These are phyloP conservation scores for Adansonia digitata DNA, from an alignment of 345 rosid species.

Conservation along the genomic window DNA sequence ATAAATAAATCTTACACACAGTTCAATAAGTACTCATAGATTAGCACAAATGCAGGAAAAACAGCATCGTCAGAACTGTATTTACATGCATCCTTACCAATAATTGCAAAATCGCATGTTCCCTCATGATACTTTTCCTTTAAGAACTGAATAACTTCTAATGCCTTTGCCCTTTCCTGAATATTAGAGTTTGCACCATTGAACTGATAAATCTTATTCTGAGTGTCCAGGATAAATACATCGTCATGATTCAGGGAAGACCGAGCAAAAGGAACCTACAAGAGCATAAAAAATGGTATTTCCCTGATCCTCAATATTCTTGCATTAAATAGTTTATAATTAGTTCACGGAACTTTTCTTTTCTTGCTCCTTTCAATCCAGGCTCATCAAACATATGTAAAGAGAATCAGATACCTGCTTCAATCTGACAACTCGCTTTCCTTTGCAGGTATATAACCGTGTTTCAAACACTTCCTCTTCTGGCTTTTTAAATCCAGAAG, in stretches of 20 bases:
- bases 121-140: constrained; percentile 74
- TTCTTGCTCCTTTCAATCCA: not conserved
- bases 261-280: constrained; percentile 91
- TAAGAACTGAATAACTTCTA: constrained; percentile 53
- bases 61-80: not conserved
- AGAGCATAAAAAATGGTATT: constrained; percentile 25
- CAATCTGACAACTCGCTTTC: constrained; percentile 84
- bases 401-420: constrained; percentile 62
- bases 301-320: constrained; percentile 14
- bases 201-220: constrained; percentile 89
- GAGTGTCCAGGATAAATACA: constrained; percentile 85
- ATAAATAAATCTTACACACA: not conserved
- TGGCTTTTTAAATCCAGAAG: constrained; percentile 77
- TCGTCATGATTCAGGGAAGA: constrained; percentile 96
- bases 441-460: constrained; percentile 78
- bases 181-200: constrained; percentile 96
- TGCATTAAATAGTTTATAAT: not conserved
- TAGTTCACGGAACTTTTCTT: not conserved
- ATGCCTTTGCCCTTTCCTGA: constrained; percentile 96
- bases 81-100: constrained; percentile 41
- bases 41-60: not conserved
- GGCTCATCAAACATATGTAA: not conserved
- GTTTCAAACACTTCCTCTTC: constrained; percentile 93
- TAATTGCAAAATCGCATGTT: constrained; percentile 70
- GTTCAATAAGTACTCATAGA: not conserved